Conservation (phyloP, 2,329 filamentous ascomycete genomes). For the Ceratocystis papillata region DNA sequence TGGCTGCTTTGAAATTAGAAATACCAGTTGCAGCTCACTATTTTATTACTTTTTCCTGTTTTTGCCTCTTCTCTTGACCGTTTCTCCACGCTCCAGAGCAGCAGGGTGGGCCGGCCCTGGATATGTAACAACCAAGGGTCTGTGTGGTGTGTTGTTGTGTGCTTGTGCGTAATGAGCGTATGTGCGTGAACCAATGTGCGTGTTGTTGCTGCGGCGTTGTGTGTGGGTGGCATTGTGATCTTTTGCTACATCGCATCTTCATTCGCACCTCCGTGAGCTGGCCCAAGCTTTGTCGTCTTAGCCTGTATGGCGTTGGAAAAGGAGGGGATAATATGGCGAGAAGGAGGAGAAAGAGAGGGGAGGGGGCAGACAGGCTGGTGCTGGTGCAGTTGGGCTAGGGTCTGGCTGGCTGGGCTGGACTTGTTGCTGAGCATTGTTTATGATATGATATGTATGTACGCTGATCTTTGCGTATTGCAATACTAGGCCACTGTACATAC, state of each 20-base stretch:
- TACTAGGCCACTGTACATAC: too few relatives aligned
- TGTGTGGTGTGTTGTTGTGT: background rate
- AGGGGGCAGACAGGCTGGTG: background rate
- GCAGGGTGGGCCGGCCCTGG: background rate
- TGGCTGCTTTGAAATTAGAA: too few relatives aligned
- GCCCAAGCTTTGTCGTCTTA: background rate
- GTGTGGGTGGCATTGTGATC: background rate
- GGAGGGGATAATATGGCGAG: background rate
- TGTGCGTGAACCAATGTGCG: background rate
- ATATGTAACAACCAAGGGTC: slow-evolving; percentile 8
- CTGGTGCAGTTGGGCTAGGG: background rate
- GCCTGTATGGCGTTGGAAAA: too few relatives aligned
- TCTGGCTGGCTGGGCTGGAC: background rate
- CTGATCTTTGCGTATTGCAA: too few relatives aligned
- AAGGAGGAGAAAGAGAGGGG: background rate
- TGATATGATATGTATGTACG: too few relatives aligned
- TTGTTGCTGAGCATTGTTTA: too few relatives aligned
- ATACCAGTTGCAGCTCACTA: background rate
- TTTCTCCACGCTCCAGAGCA: background rate
- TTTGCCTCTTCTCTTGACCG: too few relatives aligned
- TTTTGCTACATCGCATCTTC: background rate
- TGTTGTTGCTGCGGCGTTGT: background rate
- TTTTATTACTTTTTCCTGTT: too few relatives aligned
- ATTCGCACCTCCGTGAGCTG: background rate
- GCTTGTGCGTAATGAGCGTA: background rate